Base-by-base conservation (phyloP, 2,329 filamentous ascomycete genomes). In the Stemphylium beticola region DNA sequence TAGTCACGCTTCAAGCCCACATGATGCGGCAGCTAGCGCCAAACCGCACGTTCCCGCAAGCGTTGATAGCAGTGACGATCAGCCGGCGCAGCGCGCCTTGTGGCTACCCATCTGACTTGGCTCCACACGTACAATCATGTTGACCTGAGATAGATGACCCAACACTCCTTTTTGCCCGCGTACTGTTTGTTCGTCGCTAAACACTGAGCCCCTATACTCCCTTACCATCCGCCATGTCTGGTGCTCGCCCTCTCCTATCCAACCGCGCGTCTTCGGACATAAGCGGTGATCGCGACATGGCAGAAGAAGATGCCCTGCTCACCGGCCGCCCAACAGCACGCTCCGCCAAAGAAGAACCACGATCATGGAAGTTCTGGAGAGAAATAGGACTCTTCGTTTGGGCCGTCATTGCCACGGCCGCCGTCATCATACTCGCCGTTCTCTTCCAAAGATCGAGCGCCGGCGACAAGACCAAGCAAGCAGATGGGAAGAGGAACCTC, bases 381-480 rank as follows among this genome's bases (percentile, higher is more conserved):
- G 91, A 97, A 72, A 75, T 90, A 47, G 84, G 88, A 20, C 78
- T 96, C 59, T 93, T 96, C 71, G 77, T 84, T 43, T 96, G 93
- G 92, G 92, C 92, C 4, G 76, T 95, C 14, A 66, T 93, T 20
- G 92, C 92, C 15, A 96, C 92, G 0, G 85, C 87, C 6, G 84
- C 85, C 40, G 87, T 96, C 46, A 86, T 96, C 62, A 79, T 96
- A 29, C 82, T 96, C 17, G 90, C 90, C 3, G 89, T 95, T n/a
- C 77, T 90, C 14, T 90, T 91, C 70, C 91, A 96, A 75, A 83
- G 86, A 66, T 24, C 57, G 31, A 79, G 83, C 38, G 22, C 41
- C 15, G 65, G 70, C 32, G 40, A 64, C 24, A 64, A 71, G 15
- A 73, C 66, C 33, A 68, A 72, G 10, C 62, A 64, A 32, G 68